A percentile compares a stretch with the other conserved stretches of the same genome.
phyloP scores from a whole-genome alignment of 2,329 filamentous ascomycete species.

The Fusarium sp. region DNA sequence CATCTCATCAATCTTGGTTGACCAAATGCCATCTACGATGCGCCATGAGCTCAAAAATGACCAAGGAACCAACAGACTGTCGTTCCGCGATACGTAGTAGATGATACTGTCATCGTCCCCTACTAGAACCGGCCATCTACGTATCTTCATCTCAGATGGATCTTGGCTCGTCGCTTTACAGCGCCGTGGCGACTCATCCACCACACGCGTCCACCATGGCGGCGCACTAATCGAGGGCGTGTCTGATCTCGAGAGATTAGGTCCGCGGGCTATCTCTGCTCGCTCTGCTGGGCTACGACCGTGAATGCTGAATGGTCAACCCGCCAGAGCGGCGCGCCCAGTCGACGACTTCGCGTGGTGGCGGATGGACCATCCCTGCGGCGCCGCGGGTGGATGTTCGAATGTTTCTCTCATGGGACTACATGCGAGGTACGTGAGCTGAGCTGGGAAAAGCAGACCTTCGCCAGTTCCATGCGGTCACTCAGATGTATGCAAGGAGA shows the following conservation, averaged over 20 bases:
- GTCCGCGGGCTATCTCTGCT: slow-evolving; percentile 42
- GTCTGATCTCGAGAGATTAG: slow-evolving; percentile 47
- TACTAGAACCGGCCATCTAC: slow-evolving; percentile 10
- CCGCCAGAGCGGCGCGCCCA: slow-evolving; percentile 42
- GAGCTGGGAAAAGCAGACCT: background rate
- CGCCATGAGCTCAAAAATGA: slow-evolving; percentile 23
- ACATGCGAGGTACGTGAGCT: slow-evolving; percentile 22
- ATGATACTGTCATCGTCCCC: background rate
- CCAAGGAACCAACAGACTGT: slow-evolving; percentile 2
- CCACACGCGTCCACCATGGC: slow-evolving; percentile 28
- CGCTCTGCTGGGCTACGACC: slow-evolving; percentile 2
- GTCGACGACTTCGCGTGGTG: slow-evolving; percentile 43
- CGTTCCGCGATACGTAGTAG: slow-evolving; percentile 14
- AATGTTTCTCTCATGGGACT: slow-evolving; percentile 16
- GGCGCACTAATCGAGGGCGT: slow-evolving; percentile 44
- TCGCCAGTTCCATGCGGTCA: slow-evolving; percentile 8
- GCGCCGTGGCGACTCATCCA: slow-evolving; percentile 26
- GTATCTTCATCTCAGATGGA: slow-evolving; percentile 32
- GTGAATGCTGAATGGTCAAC: slow-evolving; percentile 27
- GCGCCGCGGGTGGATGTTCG: slow-evolving; percentile 26
- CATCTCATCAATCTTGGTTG: slow-evolving; percentile 19
- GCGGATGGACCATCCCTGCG: slow-evolving; percentile 41
- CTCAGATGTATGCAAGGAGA: slow-evolving; percentile 24
- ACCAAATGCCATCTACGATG: slow-evolving; percentile 25
- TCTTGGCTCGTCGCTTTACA: slow-evolving; percentile 18